phyloP scores from a whole-genome alignment of 2,329 filamentous ascomycete genomes.

The Pseudonectria foliicola region DNA sequence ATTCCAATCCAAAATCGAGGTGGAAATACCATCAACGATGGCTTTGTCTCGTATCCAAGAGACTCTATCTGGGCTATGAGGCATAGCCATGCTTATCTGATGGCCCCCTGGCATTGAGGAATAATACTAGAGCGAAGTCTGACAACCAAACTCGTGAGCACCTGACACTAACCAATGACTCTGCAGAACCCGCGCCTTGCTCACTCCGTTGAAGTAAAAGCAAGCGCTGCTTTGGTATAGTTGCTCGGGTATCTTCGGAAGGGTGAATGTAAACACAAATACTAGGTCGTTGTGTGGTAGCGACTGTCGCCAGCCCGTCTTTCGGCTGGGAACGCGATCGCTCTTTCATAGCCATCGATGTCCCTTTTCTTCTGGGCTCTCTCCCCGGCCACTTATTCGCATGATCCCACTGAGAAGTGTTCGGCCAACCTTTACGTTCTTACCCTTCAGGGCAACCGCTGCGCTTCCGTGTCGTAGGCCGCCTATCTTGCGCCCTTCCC shows the following conservation, averaged over 20 bases:
- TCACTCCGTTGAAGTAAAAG: too few species aligned
- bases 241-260: too few species aligned
- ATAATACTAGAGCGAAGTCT: too few species aligned
- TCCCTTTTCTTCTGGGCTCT: conserved; percentile 33
- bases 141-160: too few species aligned
- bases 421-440: conserved; percentile 34
- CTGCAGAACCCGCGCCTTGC: too few species aligned
- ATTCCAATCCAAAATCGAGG: conserved; percentile 1
- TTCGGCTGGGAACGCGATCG: too few species aligned
- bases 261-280: too few species aligned
- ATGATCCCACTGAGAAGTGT: conserved; percentile 39
- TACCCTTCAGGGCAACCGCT: conserved; percentile 26
- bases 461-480: conserved; percentile 23
- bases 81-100: too few species aligned
- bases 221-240: too few species aligned
- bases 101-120: too few species aligned
- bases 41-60: not conserved
- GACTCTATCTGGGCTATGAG: not conserved
- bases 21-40: conserved; percentile 1
- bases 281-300: not conserved
- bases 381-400: conserved; percentile 34
- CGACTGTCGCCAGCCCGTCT: conserved; percentile 2
- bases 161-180: too few species aligned
- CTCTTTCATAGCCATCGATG: too few species aligned
- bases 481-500: conserved; percentile 21